Conservation (phyloP, 1,139 yeast genomes). For the Yamadazyma atlantica region DNA sequence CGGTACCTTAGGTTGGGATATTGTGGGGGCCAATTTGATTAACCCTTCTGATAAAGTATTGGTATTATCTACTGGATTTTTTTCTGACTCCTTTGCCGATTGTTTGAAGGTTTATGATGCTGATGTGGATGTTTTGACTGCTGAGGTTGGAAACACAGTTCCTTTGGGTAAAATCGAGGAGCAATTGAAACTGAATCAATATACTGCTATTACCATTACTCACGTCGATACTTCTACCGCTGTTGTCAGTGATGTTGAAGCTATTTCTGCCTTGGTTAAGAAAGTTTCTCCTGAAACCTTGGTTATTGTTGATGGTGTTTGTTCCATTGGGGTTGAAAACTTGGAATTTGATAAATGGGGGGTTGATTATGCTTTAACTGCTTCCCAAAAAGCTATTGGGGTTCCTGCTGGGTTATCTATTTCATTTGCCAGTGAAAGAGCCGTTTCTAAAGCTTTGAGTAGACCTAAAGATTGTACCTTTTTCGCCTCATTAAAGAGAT, state of each 20-base stretch:
- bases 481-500: constrained; percentile 76
- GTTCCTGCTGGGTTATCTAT: constrained; percentile 91
- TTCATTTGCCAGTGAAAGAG: constrained; percentile 74
- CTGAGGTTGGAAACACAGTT: constrained; percentile 72
- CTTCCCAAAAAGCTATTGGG: constrained; percentile 94
- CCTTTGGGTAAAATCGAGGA: constrained; percentile 56
- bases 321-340: constrained; percentile 88
- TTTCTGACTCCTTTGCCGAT: constrained; percentile 84
- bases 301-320: constrained; percentile 88
- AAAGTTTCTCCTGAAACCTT: constrained; percentile 74
- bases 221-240: constrained; percentile 97
- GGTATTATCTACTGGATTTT: constrained; percentile 90
- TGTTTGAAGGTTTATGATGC: constrained; percentile 74
- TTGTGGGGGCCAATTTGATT: constrained; percentile 76
- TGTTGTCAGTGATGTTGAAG: constrained; percentile 72
- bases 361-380: constrained; percentile 82
- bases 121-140: constrained; percentile 63
- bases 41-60: constrained; percentile 68
- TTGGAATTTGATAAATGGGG: constrained; percentile 90
- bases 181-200: constrained; percentile 51
- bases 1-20: constrained; percentile 96
- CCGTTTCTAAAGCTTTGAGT: constrained; percentile 58
- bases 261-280: constrained; percentile 61
- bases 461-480: constrained; percentile 60
- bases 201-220: constrained; percentile 77